Evolutionary conservation across 2,329 filamentous ascomycete genomes (phyloP).

Genomic region (Fusarium fujikuroi): DNA sequence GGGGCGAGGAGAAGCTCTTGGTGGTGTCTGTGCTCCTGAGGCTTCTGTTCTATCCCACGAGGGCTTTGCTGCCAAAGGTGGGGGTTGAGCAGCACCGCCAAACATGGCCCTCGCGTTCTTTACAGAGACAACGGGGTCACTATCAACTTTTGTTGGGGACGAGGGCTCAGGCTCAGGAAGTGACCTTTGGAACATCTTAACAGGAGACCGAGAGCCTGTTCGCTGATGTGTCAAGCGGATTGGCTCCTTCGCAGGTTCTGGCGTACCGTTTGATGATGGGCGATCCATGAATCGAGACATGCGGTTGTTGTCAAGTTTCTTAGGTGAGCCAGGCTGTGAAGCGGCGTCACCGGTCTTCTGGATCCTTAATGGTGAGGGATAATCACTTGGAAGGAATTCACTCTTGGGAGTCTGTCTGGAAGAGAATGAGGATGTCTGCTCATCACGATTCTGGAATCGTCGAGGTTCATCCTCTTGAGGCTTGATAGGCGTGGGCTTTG

Average conservation of each 20-base stretch:
- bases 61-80: conserved; percentile 37
- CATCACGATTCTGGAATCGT: conserved; percentile 14
- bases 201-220: conserved; percentile 52
- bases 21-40: conserved; percentile 31
- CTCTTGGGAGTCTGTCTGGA: conserved; percentile 36
- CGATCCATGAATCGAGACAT: conserved; percentile 69
- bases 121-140: conserved; percentile 52
- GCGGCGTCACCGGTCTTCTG: conserved; percentile 48
- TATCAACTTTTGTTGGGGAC: conserved; percentile 49
- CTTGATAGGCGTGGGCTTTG: conserved; percentile 40
- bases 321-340: conserved; percentile 63
- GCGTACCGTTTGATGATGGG: conserved; percentile 38
- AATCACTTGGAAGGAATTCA: conserved; percentile 43
- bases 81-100: conserved; percentile 42
- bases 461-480: conserved; percentile 20
- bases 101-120: conserved; percentile 50
- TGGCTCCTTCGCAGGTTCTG: conserved; percentile 43
- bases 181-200: conserved; percentile 48
- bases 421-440: conserved; percentile 32
- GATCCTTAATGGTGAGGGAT: conserved; percentile 41
- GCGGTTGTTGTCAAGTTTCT: conserved; percentile 67
- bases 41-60: conserved; percentile 38
- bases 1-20: conserved; percentile 32
- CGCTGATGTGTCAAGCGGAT: conserved; percentile 47
- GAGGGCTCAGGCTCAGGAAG: conserved; percentile 44